phyloP scores from a whole-genome alignment of 139 green algal species.

The Pleodorina starrii region DNA sequence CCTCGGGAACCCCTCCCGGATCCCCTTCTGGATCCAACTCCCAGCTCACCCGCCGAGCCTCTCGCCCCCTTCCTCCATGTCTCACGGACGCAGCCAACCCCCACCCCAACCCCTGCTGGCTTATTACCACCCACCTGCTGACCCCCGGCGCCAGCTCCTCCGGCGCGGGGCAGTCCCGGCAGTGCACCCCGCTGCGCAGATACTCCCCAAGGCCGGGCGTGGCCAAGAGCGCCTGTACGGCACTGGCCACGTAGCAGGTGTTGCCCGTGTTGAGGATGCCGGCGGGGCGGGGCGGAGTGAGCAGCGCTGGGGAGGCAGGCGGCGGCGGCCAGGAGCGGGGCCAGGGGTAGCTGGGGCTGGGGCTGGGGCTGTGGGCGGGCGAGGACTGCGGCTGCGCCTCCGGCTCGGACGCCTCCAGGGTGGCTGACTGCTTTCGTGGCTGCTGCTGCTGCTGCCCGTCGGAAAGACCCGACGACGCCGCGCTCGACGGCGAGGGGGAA shows the following conservation, averaged over 20 bases:
- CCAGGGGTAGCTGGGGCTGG: background rate
- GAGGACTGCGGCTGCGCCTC: no score
- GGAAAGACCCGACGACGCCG: no score
- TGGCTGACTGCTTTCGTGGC: no score
- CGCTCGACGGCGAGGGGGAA: no score
- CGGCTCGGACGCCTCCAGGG: no score
- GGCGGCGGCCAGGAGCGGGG: no score
- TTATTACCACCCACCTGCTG: conserved; percentile 6
- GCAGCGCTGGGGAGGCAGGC: background rate
- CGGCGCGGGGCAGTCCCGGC: background rate
- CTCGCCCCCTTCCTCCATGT: background rate
- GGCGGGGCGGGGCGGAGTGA: background rate
- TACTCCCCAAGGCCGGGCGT: conserved; percentile 41
- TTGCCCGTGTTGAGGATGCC: conserved; percentile 62
- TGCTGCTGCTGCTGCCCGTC: no score
- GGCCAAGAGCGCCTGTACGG: conserved; percentile 52
- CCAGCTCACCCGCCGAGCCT: background rate
- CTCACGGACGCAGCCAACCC: no score
- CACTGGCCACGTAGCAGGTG: conserved; percentile 56
- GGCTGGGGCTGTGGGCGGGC: background rate
- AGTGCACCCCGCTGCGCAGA: conserved; percentile 44
- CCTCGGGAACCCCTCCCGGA: no score
- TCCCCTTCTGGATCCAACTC: no score
- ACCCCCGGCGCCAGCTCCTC: background rate
- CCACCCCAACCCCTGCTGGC: no score